Conservation (phyloP, 192 early-diverging fungal genomes). For the Mortierella hygrophila region DNA sequence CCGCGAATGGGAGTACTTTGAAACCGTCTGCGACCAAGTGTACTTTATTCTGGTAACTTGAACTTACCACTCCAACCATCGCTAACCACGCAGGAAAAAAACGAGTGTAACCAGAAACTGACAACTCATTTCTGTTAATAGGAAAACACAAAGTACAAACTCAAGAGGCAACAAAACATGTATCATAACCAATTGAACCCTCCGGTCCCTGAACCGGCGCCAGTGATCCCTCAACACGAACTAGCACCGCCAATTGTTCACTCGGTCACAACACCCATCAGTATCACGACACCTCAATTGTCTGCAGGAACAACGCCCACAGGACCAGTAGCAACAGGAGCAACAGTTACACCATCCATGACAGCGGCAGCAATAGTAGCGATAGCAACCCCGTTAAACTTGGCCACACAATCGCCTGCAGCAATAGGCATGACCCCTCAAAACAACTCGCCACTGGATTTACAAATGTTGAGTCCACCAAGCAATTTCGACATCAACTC, state of each 20-base stretch:
- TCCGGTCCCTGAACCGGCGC: background rate
- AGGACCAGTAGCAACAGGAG: constrained; percentile 9
- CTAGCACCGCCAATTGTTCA: background rate
- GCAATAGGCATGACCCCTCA: background rate
- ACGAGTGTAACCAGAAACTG: background rate
- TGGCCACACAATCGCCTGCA: background rate
- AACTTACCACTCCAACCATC: background rate
- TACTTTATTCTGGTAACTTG: constrained; percentile 38
- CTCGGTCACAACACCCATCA: background rate
- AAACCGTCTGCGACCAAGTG: constrained; percentile 53
- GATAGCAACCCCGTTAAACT: background rate
- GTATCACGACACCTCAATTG: background rate
- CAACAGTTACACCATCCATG: background rate
- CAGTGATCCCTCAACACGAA: background rate
- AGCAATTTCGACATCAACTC: constrained; percentile 11
- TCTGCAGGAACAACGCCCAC: constrained; percentile 15
- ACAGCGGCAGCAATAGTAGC: background rate
- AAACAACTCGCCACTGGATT: constrained; percentile 9
- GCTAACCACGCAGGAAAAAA: background rate
- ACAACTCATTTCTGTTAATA: background rate
- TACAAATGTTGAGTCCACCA: constrained; percentile 36
- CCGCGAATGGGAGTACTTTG: constrained; percentile 55
- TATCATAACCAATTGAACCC: constrained; percentile 22
- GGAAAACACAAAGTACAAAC: constrained; percentile 47
- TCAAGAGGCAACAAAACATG: constrained; percentile 32